phyloP scores from a whole-genome alignment of 148 eudicot genomes.

The Silene uniflora region DNA sequence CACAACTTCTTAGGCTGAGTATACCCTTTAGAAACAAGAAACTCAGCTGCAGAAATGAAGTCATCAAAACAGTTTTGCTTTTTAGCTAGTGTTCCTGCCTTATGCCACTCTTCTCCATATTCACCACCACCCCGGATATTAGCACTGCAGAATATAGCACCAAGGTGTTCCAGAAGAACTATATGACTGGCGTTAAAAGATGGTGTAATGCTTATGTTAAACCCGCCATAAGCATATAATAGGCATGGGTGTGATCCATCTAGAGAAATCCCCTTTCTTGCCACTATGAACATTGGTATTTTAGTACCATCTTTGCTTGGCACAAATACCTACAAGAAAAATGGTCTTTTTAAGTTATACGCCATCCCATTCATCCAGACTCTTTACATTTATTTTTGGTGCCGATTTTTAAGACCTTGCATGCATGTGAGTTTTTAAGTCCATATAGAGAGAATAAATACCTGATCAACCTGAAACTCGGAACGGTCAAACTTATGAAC shows the following conservation, averaged over 20 bases:
- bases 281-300: constrained; percentile 79
- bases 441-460: constrained; percentile 17
- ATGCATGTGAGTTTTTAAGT: no score
- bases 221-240: constrained; percentile 89
- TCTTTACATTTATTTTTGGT: no score
- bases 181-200: constrained; percentile 57
- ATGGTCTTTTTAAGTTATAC: neutral
- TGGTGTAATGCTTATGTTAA: constrained; percentile 76
- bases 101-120: constrained; percentile 99
- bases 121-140: constrained; percentile 99
- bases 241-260: constrained; percentile 94
- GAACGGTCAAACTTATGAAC: constrained; percentile 80
- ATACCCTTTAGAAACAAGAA: constrained; percentile 77
- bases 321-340: constrained; percentile 56
- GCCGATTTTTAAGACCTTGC: no score
- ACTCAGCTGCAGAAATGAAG: constrained; percentile 84
- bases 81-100: constrained; percentile 70
- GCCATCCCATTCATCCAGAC: no score
- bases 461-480: constrained; percentile 77
- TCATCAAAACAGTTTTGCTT: constrained; percentile 94
- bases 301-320: constrained; percentile 81
- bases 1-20: constrained; percentile 72
- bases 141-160: constrained; percentile 66
- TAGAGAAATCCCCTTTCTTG: constrained; percentile 60
- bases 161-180: constrained; percentile 65